Conservation (phyloP, 2,329 filamentous ascomycete species). For the Stylonectria norvegica region DNA sequence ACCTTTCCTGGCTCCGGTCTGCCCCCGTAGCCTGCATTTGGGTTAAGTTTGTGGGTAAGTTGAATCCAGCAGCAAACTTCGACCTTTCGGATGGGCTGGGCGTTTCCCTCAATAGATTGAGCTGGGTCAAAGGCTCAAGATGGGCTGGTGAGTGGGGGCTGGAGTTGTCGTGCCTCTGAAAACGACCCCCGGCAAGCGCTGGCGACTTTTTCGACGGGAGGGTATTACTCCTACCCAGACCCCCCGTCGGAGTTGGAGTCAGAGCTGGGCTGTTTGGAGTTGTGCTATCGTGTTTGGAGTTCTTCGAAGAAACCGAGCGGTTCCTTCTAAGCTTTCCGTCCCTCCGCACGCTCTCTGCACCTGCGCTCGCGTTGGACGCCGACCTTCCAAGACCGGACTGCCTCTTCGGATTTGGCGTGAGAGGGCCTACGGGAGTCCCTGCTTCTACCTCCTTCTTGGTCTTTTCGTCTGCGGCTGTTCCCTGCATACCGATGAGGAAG, state of each 20-base stretch:
- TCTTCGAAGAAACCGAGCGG: conserved; percentile 86
- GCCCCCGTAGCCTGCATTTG: conserved; percentile 30
- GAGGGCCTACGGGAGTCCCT: conserved; percentile 53
- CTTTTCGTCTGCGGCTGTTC: conserved; percentile 91
- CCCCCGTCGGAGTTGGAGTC: conserved; percentile 52
- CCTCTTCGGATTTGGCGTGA: conserved; percentile 49
- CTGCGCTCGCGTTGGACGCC: conserved; percentile 82
- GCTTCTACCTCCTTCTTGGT: conserved; percentile 64
- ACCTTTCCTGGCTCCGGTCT: conserved; percentile 49
- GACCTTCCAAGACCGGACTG: conserved; percentile 58
- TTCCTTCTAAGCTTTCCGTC: conserved; percentile 80
- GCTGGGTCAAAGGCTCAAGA: conserved; percentile 38
- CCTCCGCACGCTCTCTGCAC: conserved; percentile 79
- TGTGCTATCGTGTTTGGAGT: conserved; percentile 71
- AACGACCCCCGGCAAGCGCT: conserved; percentile 63
- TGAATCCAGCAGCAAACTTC: conserved; percentile 29
- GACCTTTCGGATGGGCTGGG: conserved; percentile 25
- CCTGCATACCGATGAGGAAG: conserved; percentile 97
- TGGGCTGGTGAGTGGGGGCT: conserved; percentile 32
- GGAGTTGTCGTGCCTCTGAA: conserved; percentile 44
- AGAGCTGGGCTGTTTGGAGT: conserved; percentile 64
- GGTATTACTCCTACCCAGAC: conserved; percentile 74
- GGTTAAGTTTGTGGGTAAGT: conserved; percentile 21
- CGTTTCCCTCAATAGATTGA: conserved; percentile 26
- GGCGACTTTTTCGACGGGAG: conserved; percentile 88